A percentile compares a stretch with the other conserved stretches of the same genome.
Conservation (phyloP, 768 basidiomycete genomes). For the Xanthoconium stramineum region DNA sequence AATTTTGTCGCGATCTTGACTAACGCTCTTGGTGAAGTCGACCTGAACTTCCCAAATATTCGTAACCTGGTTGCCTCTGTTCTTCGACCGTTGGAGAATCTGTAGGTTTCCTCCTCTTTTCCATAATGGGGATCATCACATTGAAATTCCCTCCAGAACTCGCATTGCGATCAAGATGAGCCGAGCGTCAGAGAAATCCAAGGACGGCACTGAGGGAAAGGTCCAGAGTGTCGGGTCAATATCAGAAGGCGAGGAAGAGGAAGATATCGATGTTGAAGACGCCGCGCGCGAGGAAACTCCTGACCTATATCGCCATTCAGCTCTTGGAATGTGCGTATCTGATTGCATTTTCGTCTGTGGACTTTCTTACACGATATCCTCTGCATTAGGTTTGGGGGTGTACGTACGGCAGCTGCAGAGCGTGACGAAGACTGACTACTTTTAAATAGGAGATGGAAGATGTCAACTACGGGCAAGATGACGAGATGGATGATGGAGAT, state of each 20-base stretch:
- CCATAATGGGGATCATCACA: background rate
- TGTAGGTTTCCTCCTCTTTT: slow-evolving; percentile 53
- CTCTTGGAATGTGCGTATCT: slow-evolving; percentile 79
- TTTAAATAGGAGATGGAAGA: slow-evolving; percentile 78
- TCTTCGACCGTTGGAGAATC: slow-evolving; percentile 80
- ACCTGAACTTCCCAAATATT: slow-evolving; percentile 93
- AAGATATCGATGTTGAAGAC: slow-evolving; percentile 57
- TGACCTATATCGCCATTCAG: slow-evolving; percentile 93
- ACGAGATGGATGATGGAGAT: slow-evolving; percentile 80
- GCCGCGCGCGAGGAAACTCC: slow-evolving; percentile 75
- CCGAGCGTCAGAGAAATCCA: slow-evolving; percentile 62
- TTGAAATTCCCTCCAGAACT: slow-evolving; percentile 49
- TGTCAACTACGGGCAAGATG: slow-evolving; percentile 60
- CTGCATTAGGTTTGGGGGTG: slow-evolving; percentile 63
- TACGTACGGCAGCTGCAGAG: slow-evolving; percentile 39
- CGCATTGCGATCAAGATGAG: slow-evolving; percentile 99
- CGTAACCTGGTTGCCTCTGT: slow-evolving; percentile 83
- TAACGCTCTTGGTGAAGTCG: slow-evolving; percentile 83
- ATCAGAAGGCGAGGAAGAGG: slow-evolving; percentile 49
- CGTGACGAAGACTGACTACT: slow-evolving; percentile 16
- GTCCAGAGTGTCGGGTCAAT: slow-evolving; percentile 39
- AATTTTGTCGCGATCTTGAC: slow-evolving; percentile 90
- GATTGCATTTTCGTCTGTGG: background rate
- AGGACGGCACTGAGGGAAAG: slow-evolving; percentile 51
- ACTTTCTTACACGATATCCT: slow-evolving; percentile 7